Evolutionary conservation across 129 eudicot genomes (phyloP), one percentile per base, ranked within the genome.

Genomic region (Arctium minus): DNA sequence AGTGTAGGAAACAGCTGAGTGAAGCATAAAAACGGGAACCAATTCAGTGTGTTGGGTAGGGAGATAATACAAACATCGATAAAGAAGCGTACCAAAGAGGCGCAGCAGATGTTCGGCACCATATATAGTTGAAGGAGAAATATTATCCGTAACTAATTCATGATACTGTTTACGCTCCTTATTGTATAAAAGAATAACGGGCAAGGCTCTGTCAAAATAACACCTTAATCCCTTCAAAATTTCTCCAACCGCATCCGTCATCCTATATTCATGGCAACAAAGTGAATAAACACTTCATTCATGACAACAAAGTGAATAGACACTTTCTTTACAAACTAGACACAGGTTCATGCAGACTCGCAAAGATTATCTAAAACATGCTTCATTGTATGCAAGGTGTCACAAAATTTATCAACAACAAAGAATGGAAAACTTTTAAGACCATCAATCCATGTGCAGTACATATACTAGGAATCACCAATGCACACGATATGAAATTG

Each of bases 51-150:
- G 31, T 65, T 65, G 13, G 78, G 18, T 15, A 74, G 36, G 33
- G 12, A 18, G 78, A 73, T 74, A 53, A 74, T 10, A 32, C 38
- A 2, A 22, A 82, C 8, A 64, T 42, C 83, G 73, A 13, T 18
- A 22, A 72, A 27, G 30, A 76, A 86, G 76, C 90, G 60, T 93
- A 96, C 99, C 99, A 86, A 96, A 96, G 40, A 96, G 95, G 64
- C 99, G 99, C 78, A 96, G 67, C 30, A 96, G 91, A 93, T 96
- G 99, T 82, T 96, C 98, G 69, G 99, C 98, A 68, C 99, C 99
- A 76, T 96, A 96, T 40, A 90, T 76, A 67, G 86, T 87, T 77
- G 99, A 93, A 42, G 99, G 99, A 77, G 98, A 91, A 74, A 82
- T 86, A 81, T 88, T 82, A 81, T 90, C 93, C n/a, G 81, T 79